These are phyloP conservation scores for Sedum album DNA, from an alignment of 164 flowering plant species.

Conservation along the genomic window DNA sequence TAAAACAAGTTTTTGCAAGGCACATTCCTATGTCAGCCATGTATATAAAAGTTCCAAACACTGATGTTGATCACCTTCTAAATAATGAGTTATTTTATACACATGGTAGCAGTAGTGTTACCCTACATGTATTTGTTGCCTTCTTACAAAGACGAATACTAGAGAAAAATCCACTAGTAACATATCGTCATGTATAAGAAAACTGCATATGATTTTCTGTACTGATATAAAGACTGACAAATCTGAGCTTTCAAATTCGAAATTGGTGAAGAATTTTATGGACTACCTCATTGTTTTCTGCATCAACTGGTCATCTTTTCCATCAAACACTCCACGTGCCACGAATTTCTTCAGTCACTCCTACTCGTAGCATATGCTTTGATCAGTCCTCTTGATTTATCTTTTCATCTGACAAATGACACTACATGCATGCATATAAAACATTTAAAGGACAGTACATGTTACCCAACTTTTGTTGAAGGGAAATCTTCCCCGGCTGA, in stretches of 20 bases:
- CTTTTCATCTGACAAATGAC: not conserved
- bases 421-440: not conserved
- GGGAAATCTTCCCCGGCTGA: not conserved
- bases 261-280: too few species aligned
- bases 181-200: not conserved
- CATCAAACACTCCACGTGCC: not conserved
- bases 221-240: not conserved
- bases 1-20: not conserved
- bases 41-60: not conserved
- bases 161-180: not conserved
- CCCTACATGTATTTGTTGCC: not conserved
- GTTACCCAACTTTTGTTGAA: not conserved
- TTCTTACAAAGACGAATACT: too few species aligned
- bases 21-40: not conserved
- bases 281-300: not conserved
- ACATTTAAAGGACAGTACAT: not conserved
- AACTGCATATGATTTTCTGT: not conserved
- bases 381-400: not conserved
- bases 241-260: not conserved
- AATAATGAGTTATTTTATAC: not conserved
- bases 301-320: not conserved
- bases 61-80: not conserved
- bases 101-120: not conserved
- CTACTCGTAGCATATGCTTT: not conserved
- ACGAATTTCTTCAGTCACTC: not conserved